Percentiles rank a stretch among this genome's conserved stretches.
Evolutionary conservation across 106 monocot species (phyloP).

Genomic region (Cymbidium sinense): DNA sequence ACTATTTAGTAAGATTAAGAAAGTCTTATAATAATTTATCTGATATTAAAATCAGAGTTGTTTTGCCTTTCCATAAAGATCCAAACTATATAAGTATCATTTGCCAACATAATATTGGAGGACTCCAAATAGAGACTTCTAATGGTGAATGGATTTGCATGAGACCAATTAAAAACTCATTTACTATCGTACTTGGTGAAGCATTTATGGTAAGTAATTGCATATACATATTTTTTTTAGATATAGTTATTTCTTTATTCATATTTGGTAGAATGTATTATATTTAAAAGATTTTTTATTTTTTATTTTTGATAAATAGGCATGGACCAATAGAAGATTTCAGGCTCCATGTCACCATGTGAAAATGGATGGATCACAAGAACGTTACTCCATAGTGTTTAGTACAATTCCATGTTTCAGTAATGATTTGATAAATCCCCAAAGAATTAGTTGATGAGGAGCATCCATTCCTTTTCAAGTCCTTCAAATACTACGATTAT

Average conservation of each 20-base stretch:
- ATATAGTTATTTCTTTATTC: neutral
- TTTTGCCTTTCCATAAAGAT: no score
- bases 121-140: no score
- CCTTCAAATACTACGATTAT: no score
- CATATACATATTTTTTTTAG: neutral
- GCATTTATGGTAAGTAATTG: no score
- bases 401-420: neutral
- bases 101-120: no score
- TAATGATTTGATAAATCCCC: neutral
- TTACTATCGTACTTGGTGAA: no score
- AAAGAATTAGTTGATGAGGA: slow-evolving; percentile 13
- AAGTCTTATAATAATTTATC: no score
- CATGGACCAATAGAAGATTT: slow-evolving; percentile 25
- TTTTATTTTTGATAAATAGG: slow-evolving; percentile 2
- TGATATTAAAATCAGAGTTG: no score
- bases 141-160: no score
- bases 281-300: neutral
- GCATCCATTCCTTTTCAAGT: slow-evolving; percentile 2
- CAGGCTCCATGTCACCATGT: slow-evolving; percentile 12
- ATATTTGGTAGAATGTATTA: neutral
- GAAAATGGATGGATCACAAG: neutral
- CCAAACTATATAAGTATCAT: no score
- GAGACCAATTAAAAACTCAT: no score
- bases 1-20: no score
- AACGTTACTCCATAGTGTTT: slow-evolving; percentile 1